Base-by-base conservation (phyloP, 106 monocot species). In the Dendrobium chrysotoxum region DNA sequence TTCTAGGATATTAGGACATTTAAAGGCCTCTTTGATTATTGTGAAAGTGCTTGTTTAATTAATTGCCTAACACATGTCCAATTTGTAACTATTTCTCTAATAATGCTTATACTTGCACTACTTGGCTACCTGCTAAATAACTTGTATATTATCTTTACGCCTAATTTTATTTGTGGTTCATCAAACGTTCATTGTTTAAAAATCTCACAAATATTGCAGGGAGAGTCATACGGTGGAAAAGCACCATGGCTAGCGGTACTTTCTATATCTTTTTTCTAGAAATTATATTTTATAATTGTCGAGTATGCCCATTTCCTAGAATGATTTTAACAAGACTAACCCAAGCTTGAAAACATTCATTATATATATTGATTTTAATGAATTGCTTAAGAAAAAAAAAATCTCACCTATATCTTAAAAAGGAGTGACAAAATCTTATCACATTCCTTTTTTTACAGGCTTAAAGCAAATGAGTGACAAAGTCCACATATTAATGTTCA, bases 211-310 rank as follows among this genome's bases (percentile, higher is more conserved):
- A 23, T 76, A 15, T 76, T 44, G 41, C 76, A 76, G 76, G 76
- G 76, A 76, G 76, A 76, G 9, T 41, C 76, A 42, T 40, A 42
- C 12, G 25, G 41, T 25, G 41, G 42, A 23, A 76, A 76, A 21
- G 21, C 76, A 47, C 76, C 76, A 21, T 76, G 76, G 76, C 46
- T 42, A 46, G 39, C 44, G 76, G 76, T 76, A 76, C 21, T 65
- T 65, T 15, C 11, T 26, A 65, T 50, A 65, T 65, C 64, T 50
- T 15, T 50, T 50, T 13, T 50, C 11, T 50, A 50, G 13, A 50
- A 50, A 50, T 64, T 64, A 25, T 25, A 64, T 64, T 10, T 64
- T 2, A 26, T 23, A 7, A 25, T 15, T 64, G 64, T 64, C 25
- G 25, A 64, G 64, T 11, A 23, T 64, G 23, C 25, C 8, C 26